Conservation (phyloP, 106 monocot genomes). For the Iris macrosiphon region DNA sequence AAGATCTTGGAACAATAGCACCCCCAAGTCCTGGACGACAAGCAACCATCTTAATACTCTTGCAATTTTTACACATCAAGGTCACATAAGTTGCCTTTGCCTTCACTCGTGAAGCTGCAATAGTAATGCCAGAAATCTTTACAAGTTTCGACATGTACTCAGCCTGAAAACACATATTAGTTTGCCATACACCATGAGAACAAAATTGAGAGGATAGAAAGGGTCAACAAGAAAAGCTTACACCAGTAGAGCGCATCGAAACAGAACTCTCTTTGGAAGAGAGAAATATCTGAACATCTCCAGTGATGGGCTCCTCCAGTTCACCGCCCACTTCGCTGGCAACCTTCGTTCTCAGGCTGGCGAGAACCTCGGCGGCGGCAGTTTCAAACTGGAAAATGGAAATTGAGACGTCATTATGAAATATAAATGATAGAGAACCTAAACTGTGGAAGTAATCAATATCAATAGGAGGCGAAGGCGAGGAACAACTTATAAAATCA, state of each 20-base stretch:
- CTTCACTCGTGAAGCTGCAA: constrained; percentile 96
- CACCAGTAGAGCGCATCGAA: constrained; percentile 81
- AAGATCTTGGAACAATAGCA: constrained; percentile 89
- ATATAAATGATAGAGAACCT: no score
- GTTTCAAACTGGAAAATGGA: constrained; percentile 75
- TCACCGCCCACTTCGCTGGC: constrained; percentile 82
- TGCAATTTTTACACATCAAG: constrained; percentile 92
- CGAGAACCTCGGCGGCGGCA: constrained; percentile 89
- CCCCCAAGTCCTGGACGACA: constrained; percentile 98
- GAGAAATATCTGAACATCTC: constrained; percentile 88
- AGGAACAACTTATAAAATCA: no score
- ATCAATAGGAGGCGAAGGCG: no score
- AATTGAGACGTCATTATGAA: no score
- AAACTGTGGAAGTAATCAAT: no score
- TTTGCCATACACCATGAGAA: no score
- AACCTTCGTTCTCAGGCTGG: constrained; percentile 78
- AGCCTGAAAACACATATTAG: constrained; percentile 61
- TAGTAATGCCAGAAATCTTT: constrained; percentile 89
- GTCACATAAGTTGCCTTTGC: constrained; percentile 98
- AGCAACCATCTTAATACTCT: constrained; percentile 58
- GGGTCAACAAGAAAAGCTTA: no score
- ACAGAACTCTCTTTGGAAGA: constrained; percentile 84
- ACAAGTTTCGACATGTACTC: constrained; percentile 96
- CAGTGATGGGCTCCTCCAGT: constrained; percentile 94
- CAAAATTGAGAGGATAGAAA: no score